A percentile compares a stretch with the other conserved stretches of the same genome.
These are phyloP conservation scores for Circinella minor DNA, from an alignment of 371 early-diverging fungal genomes.

Conservation along the genomic window DNA sequence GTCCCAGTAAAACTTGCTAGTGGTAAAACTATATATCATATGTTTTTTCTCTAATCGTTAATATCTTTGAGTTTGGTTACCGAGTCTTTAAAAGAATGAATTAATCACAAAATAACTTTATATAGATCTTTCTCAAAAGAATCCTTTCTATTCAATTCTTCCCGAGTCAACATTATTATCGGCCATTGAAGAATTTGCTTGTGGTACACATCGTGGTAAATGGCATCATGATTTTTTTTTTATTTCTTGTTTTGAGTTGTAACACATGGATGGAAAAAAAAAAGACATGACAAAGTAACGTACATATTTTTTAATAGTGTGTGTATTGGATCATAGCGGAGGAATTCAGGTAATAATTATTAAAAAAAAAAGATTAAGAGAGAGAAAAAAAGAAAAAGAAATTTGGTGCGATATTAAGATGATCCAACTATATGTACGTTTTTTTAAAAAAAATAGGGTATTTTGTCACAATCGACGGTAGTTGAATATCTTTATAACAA, in stretches of 20 bases:
- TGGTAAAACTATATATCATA: slow-evolving; percentile 27
- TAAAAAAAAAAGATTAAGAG: no score
- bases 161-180: slow-evolving; percentile 78
- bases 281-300: no score
- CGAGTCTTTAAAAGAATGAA: no score
- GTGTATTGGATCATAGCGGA: slow-evolving; percentile 60
- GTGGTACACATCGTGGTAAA: slow-evolving; percentile 77
- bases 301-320: slow-evolving; percentile 37
- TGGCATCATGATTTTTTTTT: neutral
- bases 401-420: neutral
- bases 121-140: slow-evolving; percentile 76
- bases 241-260: neutral
- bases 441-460: slow-evolving; percentile 57
- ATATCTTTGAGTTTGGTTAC: no score
- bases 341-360: slow-evolving; percentile 37
- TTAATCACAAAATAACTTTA: no score
- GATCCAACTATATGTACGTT: no score
- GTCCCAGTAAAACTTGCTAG: slow-evolving; percentile 73
- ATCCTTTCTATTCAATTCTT: slow-evolving; percentile 84
- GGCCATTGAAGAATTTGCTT: slow-evolving; percentile 75
- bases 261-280: neutral
- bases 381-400: neutral
- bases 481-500: slow-evolving; percentile 65
- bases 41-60: no score
- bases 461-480: slow-evolving; percentile 81